Conservation (phyloP, 2,329 filamentous ascomycete species). For the Ascochyta clinopodiicola region DNA sequence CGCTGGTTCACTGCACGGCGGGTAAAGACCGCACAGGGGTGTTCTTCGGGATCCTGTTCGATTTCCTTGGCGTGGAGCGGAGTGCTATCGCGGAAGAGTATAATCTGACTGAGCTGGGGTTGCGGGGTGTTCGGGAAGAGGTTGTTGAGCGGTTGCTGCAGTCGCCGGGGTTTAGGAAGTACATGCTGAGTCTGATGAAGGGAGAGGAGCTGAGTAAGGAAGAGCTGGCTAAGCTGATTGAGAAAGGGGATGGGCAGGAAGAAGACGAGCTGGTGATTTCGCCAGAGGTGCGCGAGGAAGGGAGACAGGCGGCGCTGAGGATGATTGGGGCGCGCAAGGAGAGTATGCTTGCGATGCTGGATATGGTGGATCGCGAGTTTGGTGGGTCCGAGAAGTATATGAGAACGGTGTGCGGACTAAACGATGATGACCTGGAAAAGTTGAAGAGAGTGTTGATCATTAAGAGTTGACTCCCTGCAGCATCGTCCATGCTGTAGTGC, state of each 20-base stretch:
- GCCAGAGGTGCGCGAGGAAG: constrained; percentile 30
- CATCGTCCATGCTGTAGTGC: neutral
- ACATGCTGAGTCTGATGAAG: constrained; percentile 21
- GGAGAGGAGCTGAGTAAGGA: constrained; percentile 51
- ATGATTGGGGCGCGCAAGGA: constrained; percentile 52
- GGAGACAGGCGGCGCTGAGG: constrained; percentile 37
- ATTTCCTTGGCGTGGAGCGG: constrained; percentile 67
- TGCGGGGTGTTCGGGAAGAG: constrained; percentile 53
- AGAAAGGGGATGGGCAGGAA: constrained; percentile 38
- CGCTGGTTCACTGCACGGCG: constrained; percentile 75
- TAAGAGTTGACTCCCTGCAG: constrained; percentile 13
- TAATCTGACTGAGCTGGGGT: constrained; percentile 67
- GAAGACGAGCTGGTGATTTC: constrained; percentile 52
- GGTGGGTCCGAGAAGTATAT: constrained; percentile 71
- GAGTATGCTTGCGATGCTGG: constrained; percentile 59
- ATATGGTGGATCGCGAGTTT: constrained; percentile 65
- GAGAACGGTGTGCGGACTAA: constrained; percentile 63
- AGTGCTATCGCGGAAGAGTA: constrained; percentile 70
- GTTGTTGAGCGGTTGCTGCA: constrained; percentile 60
- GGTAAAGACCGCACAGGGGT: constrained; percentile 81
- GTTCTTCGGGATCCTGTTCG: constrained; percentile 69
- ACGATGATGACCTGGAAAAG: constrained; percentile 60
- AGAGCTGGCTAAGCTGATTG: constrained; percentile 53
- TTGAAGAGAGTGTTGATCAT: constrained; percentile 47
- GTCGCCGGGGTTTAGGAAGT: constrained; percentile 33